Percentiles rank a stretch among this genome's conserved stretches.
Conservation (phyloP, 257 asterid species). For the Plantago major region DNA sequence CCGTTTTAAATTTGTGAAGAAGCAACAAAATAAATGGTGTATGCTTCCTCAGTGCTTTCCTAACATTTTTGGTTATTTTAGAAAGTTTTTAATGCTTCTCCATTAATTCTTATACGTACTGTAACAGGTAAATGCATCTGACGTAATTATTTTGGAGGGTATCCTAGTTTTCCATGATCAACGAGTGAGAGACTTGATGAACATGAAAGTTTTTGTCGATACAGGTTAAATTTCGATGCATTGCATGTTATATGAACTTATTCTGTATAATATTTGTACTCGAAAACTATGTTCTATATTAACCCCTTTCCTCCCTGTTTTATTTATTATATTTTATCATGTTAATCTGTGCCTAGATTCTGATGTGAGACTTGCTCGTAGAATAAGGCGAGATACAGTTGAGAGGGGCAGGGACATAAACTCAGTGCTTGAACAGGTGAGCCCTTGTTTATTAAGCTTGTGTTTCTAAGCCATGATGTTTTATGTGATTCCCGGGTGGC, state of each 20-base stretch:
- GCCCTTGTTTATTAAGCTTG: constrained; percentile 22
- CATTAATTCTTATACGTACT: constrained; percentile 6
- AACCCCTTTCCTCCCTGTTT: background rate
- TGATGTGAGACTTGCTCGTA: constrained; percentile 99
- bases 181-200: constrained; percentile 91
- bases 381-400: constrained; percentile 95
- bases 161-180: constrained; percentile 95
- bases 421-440: constrained; percentile 95
- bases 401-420: constrained; percentile 95
- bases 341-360: constrained; percentile 47
- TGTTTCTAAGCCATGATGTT: background rate
- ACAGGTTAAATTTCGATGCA: constrained; percentile 53
- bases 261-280: background rate
- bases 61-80: background rate
- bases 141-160: constrained; percentile 95
- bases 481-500: background rate
- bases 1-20: no score
- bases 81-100: constrained; percentile 13
- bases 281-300: constrained; percentile 14
- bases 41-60: background rate
- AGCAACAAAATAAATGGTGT: no score
- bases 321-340: background rate
- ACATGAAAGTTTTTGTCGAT: constrained; percentile 97
- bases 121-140: constrained; percentile 89
- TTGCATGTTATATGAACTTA: constrained; percentile 16